Evolutionary conservation across 306 rosid genomes (phyloP).

Genomic region (Cucurbita moschata): DNA sequence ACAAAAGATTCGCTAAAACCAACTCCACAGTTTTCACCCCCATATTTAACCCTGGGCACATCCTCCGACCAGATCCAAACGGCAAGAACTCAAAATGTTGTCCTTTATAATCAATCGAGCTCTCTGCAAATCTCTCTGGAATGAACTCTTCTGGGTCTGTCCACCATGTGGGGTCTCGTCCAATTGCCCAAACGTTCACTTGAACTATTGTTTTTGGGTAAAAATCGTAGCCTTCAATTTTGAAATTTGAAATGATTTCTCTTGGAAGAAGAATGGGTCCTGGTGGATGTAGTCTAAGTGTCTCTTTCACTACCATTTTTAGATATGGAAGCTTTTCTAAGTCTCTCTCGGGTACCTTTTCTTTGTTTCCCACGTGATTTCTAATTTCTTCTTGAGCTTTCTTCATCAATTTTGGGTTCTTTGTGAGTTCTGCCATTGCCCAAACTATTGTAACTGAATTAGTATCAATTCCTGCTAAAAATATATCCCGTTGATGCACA

Average conservation of each 20-base stretch:
- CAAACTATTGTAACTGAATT: conserved; percentile 19
- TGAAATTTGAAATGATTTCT: conserved; percentile 15
- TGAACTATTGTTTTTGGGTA: conserved; percentile 15
- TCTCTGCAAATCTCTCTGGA: conserved; percentile 31
- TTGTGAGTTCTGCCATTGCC: conserved; percentile 25
- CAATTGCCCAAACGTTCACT: conserved; percentile 28
- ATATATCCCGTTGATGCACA: conserved; percentile 12
- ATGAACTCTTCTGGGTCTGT: conserved; percentile 27
- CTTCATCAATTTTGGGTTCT: conserved; percentile 18
- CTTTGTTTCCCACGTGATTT: conserved; percentile 2
- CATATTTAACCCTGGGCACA: conserved; percentile 26
- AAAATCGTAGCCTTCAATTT: conserved; percentile 22
- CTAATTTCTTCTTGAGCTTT: conserved; percentile 31
- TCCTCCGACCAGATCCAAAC: conserved; percentile 36
- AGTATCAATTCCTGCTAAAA: conserved; percentile 23
- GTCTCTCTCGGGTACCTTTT: conserved; percentile 17
- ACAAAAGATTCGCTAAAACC: conserved; percentile 29
- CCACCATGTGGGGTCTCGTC: conserved; percentile 22
- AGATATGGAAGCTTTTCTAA: conserved; percentile 15
- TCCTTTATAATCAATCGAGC: conserved; percentile 22
- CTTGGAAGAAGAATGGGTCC: conserved; percentile 33
- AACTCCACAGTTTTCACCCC: conserved; percentile 13
- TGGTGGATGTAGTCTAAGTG: conserved; percentile 34
- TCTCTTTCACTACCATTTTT: conserved; percentile 31
- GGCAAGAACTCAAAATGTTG: conserved; percentile 28